Conservation (phyloP, 306 rosid species). For the Mimosa pudica region DNA sequence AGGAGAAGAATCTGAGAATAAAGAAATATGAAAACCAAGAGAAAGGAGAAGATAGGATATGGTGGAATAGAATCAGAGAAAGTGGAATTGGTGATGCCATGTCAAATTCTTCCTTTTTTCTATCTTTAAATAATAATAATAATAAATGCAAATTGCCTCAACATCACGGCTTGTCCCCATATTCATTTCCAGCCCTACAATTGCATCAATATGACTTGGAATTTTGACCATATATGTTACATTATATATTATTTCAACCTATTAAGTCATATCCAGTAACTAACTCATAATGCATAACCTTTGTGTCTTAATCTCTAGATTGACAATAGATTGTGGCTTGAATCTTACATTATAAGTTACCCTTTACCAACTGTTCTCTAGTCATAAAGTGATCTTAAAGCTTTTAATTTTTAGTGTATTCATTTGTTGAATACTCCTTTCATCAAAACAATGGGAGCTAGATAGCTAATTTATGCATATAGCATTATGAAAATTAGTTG, state of each 20-base stretch:
- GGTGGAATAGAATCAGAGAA: conserved; percentile 48
- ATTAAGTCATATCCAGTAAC: background rate
- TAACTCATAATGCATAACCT: background rate
- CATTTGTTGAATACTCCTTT: too few relatives aligned
- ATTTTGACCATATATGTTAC: background rate
- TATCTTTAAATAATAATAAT: background rate
- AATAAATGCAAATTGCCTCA: conserved; percentile 34
- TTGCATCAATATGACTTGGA: background rate
- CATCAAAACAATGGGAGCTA: too few relatives aligned
- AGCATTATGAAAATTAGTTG: too few relatives aligned
- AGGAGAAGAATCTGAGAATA: conserved; percentile 15
- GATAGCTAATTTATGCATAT: too few relatives aligned
- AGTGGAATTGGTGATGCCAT: conserved; percentile 39
- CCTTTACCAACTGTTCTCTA: too few relatives aligned
- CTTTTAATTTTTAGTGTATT: too few relatives aligned
- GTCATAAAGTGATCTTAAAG: too few relatives aligned
- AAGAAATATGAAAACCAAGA: background rate
- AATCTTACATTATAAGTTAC: too few relatives aligned
- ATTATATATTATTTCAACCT: background rate
- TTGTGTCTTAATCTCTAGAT: background rate
- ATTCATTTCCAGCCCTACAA: conserved; percentile 30
- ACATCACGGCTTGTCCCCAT: conserved; percentile 51
- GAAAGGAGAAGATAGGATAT: conserved; percentile 38
- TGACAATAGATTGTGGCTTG: background rate
- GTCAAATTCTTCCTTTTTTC: conserved; percentile 36